Conservation (phyloP, 441 rosid species). For the Corymbia citriodora region DNA sequence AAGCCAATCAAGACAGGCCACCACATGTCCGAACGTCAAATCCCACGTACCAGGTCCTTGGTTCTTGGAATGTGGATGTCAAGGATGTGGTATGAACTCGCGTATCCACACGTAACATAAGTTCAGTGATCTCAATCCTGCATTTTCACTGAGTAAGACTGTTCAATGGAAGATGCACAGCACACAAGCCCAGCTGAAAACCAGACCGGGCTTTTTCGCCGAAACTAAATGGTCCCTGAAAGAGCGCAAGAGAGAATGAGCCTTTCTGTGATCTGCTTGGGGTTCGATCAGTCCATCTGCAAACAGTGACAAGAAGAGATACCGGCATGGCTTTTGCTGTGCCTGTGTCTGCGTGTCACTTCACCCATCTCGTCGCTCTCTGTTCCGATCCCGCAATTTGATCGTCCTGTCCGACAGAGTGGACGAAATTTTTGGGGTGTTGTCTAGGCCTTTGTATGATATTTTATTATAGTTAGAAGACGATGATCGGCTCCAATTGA, state of each 20-base stretch:
- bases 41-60: neutral
- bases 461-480: neutral
- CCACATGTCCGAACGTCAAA: neutral
- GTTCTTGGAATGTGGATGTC: neutral
- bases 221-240: neutral
- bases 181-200: neutral
- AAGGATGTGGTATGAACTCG: neutral
- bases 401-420: neutral
- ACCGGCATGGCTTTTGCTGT: neutral
- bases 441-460: neutral
- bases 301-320: neutral
- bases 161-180: neutral
- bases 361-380: neutral
- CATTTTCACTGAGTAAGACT: neutral
- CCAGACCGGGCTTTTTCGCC: neutral
- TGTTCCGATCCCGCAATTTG: neutral
- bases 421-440: neutral
- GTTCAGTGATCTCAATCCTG: neutral
- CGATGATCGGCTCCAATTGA: neutral
- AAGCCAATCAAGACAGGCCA: neutral
- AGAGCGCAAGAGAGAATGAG: neutral
- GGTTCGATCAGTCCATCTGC: neutral
- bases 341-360: neutral
- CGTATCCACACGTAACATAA: neutral
- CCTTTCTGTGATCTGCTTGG: neutral